phyloP scores from a whole-genome alignment of 768 basidiomycete genomes.

The Imleria badia region DNA sequence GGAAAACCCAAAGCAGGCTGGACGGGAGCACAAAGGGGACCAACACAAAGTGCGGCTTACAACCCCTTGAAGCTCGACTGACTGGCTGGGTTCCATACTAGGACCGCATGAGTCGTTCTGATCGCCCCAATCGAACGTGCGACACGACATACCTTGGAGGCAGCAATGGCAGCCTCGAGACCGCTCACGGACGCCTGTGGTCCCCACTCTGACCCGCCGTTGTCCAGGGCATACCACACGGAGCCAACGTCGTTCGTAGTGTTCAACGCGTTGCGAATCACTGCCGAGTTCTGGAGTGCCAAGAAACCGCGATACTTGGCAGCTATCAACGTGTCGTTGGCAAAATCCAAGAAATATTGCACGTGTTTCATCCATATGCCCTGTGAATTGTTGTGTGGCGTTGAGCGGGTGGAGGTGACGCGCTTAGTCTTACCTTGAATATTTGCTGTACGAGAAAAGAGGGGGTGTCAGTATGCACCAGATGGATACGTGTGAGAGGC shows the following conservation, averaged over 20 bases:
- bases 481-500: not conserved
- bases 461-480: not conserved
- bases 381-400: not conserved
- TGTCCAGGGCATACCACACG: slow-evolving; percentile 31
- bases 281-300: slow-evolving; percentile 41
- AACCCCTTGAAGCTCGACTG: too few relatives aligned
- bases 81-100: slow-evolving; percentile 13
- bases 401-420: not conserved
- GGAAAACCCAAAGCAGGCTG: too few relatives aligned
- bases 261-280: slow-evolving; percentile 38
- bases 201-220: slow-evolving; percentile 30
- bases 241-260: slow-evolving; percentile 41
- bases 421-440: slow-evolving; percentile 29
- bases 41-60: too few relatives aligned
- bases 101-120: not conserved
- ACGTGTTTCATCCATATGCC: slow-evolving; percentile 53
- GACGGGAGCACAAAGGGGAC: too few relatives aligned
- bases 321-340: slow-evolving; percentile 40
- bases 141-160: slow-evolving; percentile 20
- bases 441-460: slow-evolving; percentile 15
- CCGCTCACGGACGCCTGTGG: slow-evolving; percentile 32
- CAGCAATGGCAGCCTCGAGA: slow-evolving; percentile 30
- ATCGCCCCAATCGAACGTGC: not conserved
- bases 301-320: slow-evolving; percentile 41
- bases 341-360: slow-evolving; percentile 49